A percentile compares a stretch with the other conserved stretches of the same genome.
These are phyloP conservation scores for Elaeagnus macrophylla DNA, from an alignment of 306 rosid species.

Conservation along the genomic window DNA sequence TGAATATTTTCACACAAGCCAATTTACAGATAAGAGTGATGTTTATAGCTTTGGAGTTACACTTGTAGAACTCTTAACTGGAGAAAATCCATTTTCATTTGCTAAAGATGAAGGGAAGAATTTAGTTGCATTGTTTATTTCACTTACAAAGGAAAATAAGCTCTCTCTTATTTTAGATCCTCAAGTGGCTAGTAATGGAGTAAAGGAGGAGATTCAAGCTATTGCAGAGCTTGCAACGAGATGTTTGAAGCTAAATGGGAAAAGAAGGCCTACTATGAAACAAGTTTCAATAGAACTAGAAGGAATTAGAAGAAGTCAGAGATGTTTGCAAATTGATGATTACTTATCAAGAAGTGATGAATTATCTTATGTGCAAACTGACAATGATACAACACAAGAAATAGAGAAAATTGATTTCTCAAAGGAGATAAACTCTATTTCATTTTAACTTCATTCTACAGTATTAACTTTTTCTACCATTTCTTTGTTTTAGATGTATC, in stretches of 20 bases:
- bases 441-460: no score
- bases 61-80: conserved; percentile 40
- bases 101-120: conserved; percentile 23
- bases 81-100: conserved; percentile 29
- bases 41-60: conserved; percentile 48
- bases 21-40: conserved; percentile 34
- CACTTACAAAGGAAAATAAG: conserved; percentile 21
- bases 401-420: no score
- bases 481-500: no score
- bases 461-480: no score
- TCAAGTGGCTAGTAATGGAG: conserved; percentile 22
- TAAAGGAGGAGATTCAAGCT: conserved; percentile 16
- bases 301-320: conserved; percentile 26
- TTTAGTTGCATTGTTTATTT: conserved; percentile 31
- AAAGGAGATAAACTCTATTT: no score
- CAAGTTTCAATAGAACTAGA: conserved; percentile 39
- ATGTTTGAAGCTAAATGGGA: conserved; percentile 41
- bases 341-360: no score
- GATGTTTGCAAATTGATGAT: not conserved
- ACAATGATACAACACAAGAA: no score
- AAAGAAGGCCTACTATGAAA: conserved; percentile 45
- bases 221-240: conserved; percentile 35
- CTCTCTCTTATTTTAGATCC: conserved; percentile 27
- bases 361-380: no score
- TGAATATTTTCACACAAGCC: conserved; percentile 40